Percentiles rank a stretch among this genome's conserved stretches.
Conservation (phyloP, 1,284 basidiomycete genomes). For the Trichosporon sp. region DNA sequence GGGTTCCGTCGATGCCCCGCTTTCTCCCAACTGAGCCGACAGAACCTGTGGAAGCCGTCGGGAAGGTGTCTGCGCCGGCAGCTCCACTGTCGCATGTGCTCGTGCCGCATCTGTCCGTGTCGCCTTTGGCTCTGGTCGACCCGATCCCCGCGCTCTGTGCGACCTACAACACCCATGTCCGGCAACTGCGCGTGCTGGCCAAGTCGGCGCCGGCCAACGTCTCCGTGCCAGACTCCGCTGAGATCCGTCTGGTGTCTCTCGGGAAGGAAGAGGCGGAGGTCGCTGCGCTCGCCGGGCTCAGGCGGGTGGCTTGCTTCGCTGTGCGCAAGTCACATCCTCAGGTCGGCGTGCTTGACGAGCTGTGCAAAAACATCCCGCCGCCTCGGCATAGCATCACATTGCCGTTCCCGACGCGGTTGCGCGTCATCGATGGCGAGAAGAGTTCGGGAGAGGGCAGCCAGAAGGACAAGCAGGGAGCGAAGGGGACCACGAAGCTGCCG, state of each 20-base stretch:
- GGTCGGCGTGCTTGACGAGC: conserved; percentile 20
- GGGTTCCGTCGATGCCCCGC: background rate
- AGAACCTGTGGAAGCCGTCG: background rate
- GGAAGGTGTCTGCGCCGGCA: background rate
- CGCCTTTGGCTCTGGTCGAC: conserved; percentile 34
- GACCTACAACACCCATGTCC: conserved; percentile 41
- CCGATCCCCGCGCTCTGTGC: conserved; percentile 40
- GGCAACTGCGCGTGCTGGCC: conserved; percentile 21
- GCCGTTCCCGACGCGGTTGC: conserved; percentile 47
- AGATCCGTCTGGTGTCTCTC: conserved; percentile 60
- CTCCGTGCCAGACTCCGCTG: conserved; percentile 3
- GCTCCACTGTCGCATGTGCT: conserved; percentile 30
- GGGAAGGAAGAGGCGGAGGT: conserved; percentile 64
- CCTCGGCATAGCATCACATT: conserved; percentile 37
- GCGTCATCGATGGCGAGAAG: background rate
- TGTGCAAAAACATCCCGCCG: conserved; percentile 36
- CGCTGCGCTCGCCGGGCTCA: conserved; percentile 60
- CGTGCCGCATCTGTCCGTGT: conserved; percentile 36
- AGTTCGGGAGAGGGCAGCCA: background rate
- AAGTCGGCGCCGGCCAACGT: background rate
- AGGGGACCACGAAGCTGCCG: background rate
- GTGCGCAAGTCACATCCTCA: conserved; percentile 46
- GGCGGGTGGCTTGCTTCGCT: conserved; percentile 64
- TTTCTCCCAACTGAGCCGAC: conserved; percentile 31
- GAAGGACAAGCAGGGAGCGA: background rate